Percentiles rank a stretch among this genome's conserved stretches.
phyloP scores from a whole-genome alignment of 208 protist genomes.

The Leishmania amazonensis region DNA sequence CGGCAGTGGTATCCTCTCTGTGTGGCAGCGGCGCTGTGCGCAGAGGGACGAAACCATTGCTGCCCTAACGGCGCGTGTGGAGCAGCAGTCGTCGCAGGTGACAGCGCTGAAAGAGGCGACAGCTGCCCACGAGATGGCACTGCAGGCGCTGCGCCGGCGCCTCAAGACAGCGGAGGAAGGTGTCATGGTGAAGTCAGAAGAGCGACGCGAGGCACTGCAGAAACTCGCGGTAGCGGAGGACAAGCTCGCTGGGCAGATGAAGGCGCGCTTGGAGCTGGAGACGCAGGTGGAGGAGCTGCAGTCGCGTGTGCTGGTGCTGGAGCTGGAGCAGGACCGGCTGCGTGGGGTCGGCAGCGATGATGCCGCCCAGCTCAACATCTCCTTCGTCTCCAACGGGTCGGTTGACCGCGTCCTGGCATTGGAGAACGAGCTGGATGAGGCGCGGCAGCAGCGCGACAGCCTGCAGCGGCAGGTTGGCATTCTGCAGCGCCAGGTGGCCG shows the following conservation, averaged over 20 bases:
- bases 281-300: slow-evolving; percentile 62
- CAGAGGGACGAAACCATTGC: slow-evolving; percentile 63
- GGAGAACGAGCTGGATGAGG: slow-evolving; percentile 74
- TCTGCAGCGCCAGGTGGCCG: slow-evolving; percentile 62
- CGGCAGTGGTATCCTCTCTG: slow-evolving; percentile 14
- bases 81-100: slow-evolving; percentile 50
- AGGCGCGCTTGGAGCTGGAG: slow-evolving; percentile 49
- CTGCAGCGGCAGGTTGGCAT: slow-evolving; percentile 58
- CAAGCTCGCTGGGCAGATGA: slow-evolving; percentile 48
- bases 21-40: slow-evolving; percentile 43
- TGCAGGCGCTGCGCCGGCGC: slow-evolving; percentile 52
- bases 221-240: slow-evolving; percentile 61
- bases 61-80: slow-evolving; percentile 47
- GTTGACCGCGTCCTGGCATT: slow-evolving; percentile 62
- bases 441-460: slow-evolving; percentile 52
- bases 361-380: slow-evolving; percentile 34
- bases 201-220: slow-evolving; percentile 55
- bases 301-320: slow-evolving; percentile 42
- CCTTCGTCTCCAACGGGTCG: slow-evolving; percentile 64
- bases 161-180: slow-evolving; percentile 56
- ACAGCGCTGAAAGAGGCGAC: slow-evolving; percentile 55
- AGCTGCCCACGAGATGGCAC: slow-evolving; percentile 50
- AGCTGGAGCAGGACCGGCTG: slow-evolving; percentile 33
- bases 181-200: slow-evolving; percentile 46
- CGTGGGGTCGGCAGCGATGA: slow-evolving; percentile 33